Percentiles rank a stretch among this genome's conserved stretches.
These are phyloP conservation scores for Scedosporium dehoogii DNA, from an alignment of 2,329 filamentous ascomycete species.

Conservation along the genomic window DNA sequence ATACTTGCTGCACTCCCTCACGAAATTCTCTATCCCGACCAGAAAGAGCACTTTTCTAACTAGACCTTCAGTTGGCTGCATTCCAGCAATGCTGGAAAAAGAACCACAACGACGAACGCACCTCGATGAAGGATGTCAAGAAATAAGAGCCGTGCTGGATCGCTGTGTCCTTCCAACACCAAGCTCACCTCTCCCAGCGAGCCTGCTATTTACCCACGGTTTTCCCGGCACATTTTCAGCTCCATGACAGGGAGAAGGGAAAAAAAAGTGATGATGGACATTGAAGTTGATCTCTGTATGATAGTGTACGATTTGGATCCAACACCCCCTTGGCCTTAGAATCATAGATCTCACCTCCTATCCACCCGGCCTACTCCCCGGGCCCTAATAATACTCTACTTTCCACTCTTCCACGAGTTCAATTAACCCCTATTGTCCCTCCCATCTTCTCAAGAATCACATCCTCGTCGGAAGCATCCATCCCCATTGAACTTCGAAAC, in stretches of 20 bases:
- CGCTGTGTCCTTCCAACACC: no score
- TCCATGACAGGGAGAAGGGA: neutral
- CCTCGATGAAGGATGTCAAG: constrained; percentile 5
- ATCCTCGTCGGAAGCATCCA: neutral
- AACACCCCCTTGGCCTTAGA: neutral
- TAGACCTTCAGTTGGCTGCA: constrained; percentile 3
- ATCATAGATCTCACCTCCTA: neutral
- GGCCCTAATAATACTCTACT: neutral
- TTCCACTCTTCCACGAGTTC: neutral
- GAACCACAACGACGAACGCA: constrained; percentile 7
- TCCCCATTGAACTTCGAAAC: neutral
- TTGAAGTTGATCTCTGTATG: neutral
- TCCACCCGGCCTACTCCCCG: neutral
- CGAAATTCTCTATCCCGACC: no score
- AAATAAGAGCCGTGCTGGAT: neutral
- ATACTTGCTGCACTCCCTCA: neutral
- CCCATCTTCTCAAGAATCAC: neutral
- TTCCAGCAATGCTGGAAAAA: constrained; percentile 8
- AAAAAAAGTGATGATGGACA: neutral
- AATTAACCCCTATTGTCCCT: neutral
- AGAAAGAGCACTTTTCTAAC: neutral
- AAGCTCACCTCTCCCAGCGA: constrained; percentile 2
- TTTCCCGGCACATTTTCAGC: neutral
- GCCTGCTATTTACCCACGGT: neutral
- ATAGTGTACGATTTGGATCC: neutral